These are phyloP conservation scores for Guyanaporus albipodus DNA, from an alignment of 768 basidiomycete genomes.

Conservation along the genomic window DNA sequence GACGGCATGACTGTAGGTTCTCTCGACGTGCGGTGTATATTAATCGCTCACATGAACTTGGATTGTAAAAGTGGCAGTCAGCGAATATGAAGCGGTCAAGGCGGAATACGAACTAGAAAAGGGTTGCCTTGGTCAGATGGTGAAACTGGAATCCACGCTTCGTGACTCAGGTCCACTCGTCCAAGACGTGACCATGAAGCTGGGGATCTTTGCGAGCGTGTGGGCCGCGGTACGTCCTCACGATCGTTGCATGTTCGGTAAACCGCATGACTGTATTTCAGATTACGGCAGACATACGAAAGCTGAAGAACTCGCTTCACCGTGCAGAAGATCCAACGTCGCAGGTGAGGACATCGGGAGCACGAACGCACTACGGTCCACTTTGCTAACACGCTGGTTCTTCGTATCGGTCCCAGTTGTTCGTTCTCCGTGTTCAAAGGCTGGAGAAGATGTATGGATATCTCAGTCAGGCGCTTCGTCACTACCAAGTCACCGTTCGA, in stretches of 20 bases:
- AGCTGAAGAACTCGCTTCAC: slow-evolving; percentile 8
- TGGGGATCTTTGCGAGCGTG: slow-evolving; percentile 17
- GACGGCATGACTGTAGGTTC: slow-evolving; percentile 8
- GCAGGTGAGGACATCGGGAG: slow-evolving; percentile 1
- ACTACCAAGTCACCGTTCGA: slow-evolving; percentile 19
- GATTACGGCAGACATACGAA: slow-evolving; percentile 19
- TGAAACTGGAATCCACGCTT: slow-evolving; percentile 10
- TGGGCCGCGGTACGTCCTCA: slow-evolving; percentile 18
- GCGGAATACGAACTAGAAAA: slow-evolving; percentile 12
- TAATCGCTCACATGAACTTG: not conserved
- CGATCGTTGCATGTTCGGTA: not conserved
- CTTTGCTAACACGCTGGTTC: not conserved
- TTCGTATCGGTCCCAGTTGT: slow-evolving; percentile 6
- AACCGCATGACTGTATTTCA: not conserved
- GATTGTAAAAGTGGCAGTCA: slow-evolving; percentile 9
- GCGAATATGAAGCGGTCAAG: slow-evolving; percentile 5
- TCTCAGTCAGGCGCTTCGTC: slow-evolving; percentile 20
- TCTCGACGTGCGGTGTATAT: not conserved
- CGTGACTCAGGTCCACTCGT: slow-evolving; percentile 12
- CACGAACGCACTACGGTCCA: not conserved
- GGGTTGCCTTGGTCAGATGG: slow-evolving; percentile 14
- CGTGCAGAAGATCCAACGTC: slow-evolving; percentile 11
- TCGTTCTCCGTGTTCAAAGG: slow-evolving; percentile 10
- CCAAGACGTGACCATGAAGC: slow-evolving; percentile 16
- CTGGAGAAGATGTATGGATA: slow-evolving; percentile 18